Conservation (phyloP, 2,329 filamentous ascomycete species). For the Fusarium newnesense region DNA sequence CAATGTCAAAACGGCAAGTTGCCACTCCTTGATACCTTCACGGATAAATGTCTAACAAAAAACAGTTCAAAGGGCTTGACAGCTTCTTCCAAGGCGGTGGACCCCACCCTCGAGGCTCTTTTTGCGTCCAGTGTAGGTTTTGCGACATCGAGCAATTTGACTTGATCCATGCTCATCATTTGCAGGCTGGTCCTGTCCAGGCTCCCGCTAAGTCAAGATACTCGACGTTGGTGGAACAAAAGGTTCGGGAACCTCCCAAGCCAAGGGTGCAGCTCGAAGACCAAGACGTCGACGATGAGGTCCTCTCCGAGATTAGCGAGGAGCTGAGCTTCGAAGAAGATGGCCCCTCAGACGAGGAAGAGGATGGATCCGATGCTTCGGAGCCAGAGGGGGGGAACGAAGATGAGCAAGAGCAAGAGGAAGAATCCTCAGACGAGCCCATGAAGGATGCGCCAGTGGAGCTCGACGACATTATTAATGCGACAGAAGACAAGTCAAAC, state of each 20-base stretch:
- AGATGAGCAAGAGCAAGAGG: slow-evolving; percentile 41
- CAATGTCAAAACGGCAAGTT: slow-evolving; percentile 43
- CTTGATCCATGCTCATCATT: slow-evolving; percentile 24
- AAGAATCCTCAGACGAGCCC: slow-evolving; percentile 52
- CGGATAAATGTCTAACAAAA: slow-evolving; percentile 29
- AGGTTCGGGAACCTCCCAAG: slow-evolving; percentile 44
- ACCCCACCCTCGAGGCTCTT: slow-evolving; percentile 75
- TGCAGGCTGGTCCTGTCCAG: slow-evolving; percentile 63
- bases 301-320: slow-evolving; percentile 48
- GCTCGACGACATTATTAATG: slow-evolving; percentile 51
- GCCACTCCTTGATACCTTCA: background rate
- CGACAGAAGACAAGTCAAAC: slow-evolving; percentile 49
- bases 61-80: slow-evolving; percentile 53
- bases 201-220: slow-evolving; percentile 59
- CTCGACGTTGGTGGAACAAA: slow-evolving; percentile 50
- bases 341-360: slow-evolving; percentile 42
- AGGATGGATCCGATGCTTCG: slow-evolving; percentile 44
- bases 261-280: slow-evolving; percentile 45
- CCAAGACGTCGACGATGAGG: slow-evolving; percentile 48
- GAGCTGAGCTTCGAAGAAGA: slow-evolving; percentile 50
- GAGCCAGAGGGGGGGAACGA: slow-evolving; percentile 40
- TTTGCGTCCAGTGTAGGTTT: slow-evolving; percentile 77
- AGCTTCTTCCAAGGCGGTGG: slow-evolving; percentile 66
- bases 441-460: slow-evolving; percentile 49
- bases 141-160: slow-evolving; percentile 11